Percentiles rank a stretch among this genome's conserved stretches.
These are phyloP conservation scores for Sugiyamaella valdiviana DNA, from an alignment of 805 yeast species.

Conservation along the genomic window DNA sequence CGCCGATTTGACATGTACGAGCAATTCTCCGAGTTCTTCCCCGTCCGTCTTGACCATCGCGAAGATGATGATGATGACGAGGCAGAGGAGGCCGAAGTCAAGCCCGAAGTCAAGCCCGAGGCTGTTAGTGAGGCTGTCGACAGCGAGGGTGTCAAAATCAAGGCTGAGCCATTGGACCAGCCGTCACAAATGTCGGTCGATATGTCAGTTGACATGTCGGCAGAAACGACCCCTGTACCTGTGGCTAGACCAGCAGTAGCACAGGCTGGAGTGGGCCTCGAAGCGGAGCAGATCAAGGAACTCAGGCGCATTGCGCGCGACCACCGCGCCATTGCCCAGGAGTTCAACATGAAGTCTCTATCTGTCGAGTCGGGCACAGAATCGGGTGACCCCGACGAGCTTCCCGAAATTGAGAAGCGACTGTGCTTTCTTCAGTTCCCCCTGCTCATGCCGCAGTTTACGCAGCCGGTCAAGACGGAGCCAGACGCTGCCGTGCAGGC, in stretches of 20 bases:
- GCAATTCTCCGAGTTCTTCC: constrained; percentile 21
- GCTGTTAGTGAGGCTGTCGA: constrained; percentile 8
- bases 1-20: constrained; percentile 8
- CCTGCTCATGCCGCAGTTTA: constrained; percentile 38
- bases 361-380: constrained; percentile 6
- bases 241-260: background rate
- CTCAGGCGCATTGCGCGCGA: constrained; percentile 13
- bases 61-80: constrained; percentile 9
- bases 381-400: background rate
- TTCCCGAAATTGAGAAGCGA: constrained; percentile 22
- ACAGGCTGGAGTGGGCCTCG: constrained; percentile 8
- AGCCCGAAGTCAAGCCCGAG: constrained; percentile 1
- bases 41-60: constrained; percentile 21
- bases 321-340: constrained; percentile 16
- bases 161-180: constrained; percentile 6
- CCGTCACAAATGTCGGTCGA: background rate
- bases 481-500: constrained; percentile 2
- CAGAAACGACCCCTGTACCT: background rate
- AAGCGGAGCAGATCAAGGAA: constrained; percentile 15
- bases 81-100: constrained; percentile 4
- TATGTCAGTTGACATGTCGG: background rate
- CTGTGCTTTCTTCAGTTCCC: constrained; percentile 46
- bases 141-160: constrained; percentile 4
- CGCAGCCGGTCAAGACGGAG: constrained; percentile 1
- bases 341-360: constrained; percentile 10